Conservation (phyloP, 306 rosid species). For the Gleditsia sinensis region DNA sequence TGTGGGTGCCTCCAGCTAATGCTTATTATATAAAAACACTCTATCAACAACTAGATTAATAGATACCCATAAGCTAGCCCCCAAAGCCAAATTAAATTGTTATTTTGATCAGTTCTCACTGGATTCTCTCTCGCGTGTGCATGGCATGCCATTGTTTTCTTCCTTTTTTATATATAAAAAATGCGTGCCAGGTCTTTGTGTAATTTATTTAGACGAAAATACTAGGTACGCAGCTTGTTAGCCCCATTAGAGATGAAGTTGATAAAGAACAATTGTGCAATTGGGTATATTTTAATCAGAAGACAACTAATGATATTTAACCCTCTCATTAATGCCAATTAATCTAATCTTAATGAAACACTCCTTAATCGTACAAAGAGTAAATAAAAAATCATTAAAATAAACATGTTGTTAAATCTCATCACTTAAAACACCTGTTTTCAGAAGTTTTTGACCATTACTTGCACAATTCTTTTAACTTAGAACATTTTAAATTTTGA, state of each 20-base stretch:
- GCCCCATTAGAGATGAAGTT: not conserved
- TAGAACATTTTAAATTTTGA: not conserved
- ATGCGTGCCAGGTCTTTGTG: conserved; percentile 41
- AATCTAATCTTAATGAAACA: too few species aligned
- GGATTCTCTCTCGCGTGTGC: conserved; percentile 52
- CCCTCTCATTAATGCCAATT: conserved; percentile 13
- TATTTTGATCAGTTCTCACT: conserved; percentile 20
- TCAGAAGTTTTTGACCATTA: too few species aligned
- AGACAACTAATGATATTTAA: conserved; percentile 30
- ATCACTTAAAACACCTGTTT: too few species aligned
- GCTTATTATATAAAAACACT: conserved; percentile 5
- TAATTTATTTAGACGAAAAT: not conserved
- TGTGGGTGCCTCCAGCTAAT: conserved; percentile 13
- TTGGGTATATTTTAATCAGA: conserved; percentile 25
- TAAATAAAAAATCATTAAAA: too few species aligned
- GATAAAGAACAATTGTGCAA: conserved; percentile 10
- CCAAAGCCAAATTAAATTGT: conserved; percentile 20
- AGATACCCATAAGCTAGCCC: conserved; percentile 3
- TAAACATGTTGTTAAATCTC: too few species aligned
- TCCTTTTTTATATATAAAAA: conserved; percentile 24
- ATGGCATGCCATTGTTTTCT: conserved; percentile 55
- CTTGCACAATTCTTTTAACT: conserved; percentile 18
- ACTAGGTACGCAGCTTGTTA: not conserved
- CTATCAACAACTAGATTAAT: conserved; percentile 13
- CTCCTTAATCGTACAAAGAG: too few species aligned